Evolutionary conservation across 2,329 filamentous ascomycete genomes (phyloP), one percentile per base, ranked within the genome.

Genomic region (Diaporthe capsici): DNA sequence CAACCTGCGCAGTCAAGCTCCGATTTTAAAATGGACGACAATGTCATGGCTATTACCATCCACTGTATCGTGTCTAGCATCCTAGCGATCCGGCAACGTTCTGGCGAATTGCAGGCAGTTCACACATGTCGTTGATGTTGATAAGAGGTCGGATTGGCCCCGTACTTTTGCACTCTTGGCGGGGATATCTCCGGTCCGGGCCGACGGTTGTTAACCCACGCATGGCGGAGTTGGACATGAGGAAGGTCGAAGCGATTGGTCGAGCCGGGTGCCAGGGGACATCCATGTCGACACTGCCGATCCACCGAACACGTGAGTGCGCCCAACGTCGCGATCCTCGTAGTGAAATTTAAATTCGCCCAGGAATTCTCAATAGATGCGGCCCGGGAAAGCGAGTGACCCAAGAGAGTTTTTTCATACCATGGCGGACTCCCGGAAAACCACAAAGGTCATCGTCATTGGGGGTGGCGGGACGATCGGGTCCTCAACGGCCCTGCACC

Each of bases 381-480:
- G 4, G 4, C 17, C 4, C 13, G 17, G 13, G 5, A n/a, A 37
- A 28, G 9, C 25, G 28, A 51, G 13, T 0, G 1, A 6, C 22
- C 22, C 15, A n/a, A 57, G n/a, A 31, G 7, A 37, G 6, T 12
- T 25, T 31, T 31, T 6, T 6, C 25, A 65, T 6, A 49, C 15
- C 17, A 83, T 83, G 81, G 74, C 79, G 20, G 31, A 53, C 5
- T 78, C 77, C 20, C 80, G 81, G 10, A 67, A 71, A 71, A 78
- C 76, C 34, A 81, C 78, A 10, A 82, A 79, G 49, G 77, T 84
- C 31, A 81, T 89, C 60, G 81, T 87, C 25, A 82, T 88, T 39
- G 84, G 88, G n/a, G 88, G 88, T 42, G 87, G 86, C 13, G 86
- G 86, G 58, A 86, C 86, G 8, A 85, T 86, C 75, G 86, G 87